These are phyloP conservation scores for Berberis vulgaris DNA, from an alignment of 164 flowering plant species.

Conservation along the genomic window DNA sequence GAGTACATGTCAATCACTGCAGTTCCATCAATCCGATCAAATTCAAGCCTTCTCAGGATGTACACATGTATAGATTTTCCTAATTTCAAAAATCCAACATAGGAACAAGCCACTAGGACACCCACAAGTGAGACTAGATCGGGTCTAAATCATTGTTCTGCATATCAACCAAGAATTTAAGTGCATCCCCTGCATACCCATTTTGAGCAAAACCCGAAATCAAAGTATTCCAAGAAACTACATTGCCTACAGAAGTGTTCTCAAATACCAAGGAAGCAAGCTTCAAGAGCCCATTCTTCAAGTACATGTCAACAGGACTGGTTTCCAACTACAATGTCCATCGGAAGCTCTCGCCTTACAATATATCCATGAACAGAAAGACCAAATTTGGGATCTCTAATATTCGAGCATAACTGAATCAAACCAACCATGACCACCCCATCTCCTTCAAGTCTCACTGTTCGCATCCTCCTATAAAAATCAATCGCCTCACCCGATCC, in stretches of 20 bases:
- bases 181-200: slow-evolving; percentile 18
- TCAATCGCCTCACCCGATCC: slow-evolving; percentile 12
- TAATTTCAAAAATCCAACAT: slow-evolving; percentile 17
- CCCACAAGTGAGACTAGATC: slow-evolving; percentile 21
- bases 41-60: slow-evolving; percentile 12
- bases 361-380: slow-evolving; percentile 23
- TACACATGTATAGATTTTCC: slow-evolving; percentile 26
- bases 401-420: slow-evolving; percentile 15
- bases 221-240: slow-evolving; percentile 25
- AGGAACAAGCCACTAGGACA: slow-evolving; percentile 19
- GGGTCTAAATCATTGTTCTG: slow-evolving; percentile 14
- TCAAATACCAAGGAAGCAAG: slow-evolving; percentile 17
- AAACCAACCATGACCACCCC: slow-evolving; percentile 20
- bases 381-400: slow-evolving; percentile 16
- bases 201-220: slow-evolving; percentile 29
- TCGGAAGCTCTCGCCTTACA: slow-evolving; percentile 14
- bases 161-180: slow-evolving; percentile 19
- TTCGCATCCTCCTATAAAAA: slow-evolving; percentile 17
- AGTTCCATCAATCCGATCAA: slow-evolving; percentile 18
- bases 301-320: slow-evolving; percentile 24
- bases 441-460: slow-evolving; percentile 16
- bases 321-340: slow-evolving; percentile 22
- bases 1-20: slow-evolving; percentile 30
- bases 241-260: slow-evolving; percentile 14
- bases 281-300: slow-evolving; percentile 20